Conservation (phyloP, 148 eudicot genomes). For the Nyssa sinensis region DNA sequence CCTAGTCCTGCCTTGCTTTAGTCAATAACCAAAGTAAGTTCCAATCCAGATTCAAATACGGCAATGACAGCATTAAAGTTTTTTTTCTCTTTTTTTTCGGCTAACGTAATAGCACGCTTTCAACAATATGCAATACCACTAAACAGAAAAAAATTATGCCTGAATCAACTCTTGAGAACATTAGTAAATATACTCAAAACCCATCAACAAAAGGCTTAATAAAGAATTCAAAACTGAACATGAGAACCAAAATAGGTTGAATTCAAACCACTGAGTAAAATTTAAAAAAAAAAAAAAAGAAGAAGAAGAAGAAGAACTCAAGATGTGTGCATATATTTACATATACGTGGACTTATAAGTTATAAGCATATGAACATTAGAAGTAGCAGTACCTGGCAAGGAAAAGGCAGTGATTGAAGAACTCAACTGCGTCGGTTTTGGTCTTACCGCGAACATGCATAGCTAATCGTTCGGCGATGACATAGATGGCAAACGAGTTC, state of each 20-base stretch:
- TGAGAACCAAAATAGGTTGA: neutral
- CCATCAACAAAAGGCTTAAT: neutral
- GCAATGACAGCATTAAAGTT: neutral
- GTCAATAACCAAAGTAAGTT: neutral
- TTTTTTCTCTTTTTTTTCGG: too few relatives aligned
- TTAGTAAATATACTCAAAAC: neutral
- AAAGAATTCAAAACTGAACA: neutral
- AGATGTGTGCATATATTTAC: neutral
- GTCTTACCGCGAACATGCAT: conserved; percentile 12
- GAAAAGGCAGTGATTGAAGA: conserved; percentile 47
- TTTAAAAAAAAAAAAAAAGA: neutral
- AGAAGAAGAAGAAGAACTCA: neutral
- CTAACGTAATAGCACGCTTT: neutral
- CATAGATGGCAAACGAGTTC: conserved; percentile 32
- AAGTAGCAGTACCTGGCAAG: conserved; percentile 31
- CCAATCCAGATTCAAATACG: neutral
- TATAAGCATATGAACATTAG: neutral
- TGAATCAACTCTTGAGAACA: neutral
- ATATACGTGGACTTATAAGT: neutral
- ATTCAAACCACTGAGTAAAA: neutral
- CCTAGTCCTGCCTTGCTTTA: neutral
- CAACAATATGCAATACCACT: neutral
- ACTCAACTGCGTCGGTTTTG: conserved; percentile 24
- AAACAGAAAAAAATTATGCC: neutral
- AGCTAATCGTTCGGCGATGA: conserved; percentile 28